These are phyloP conservation scores for Incumbomyces lentus DNA, from an alignment of 2,329 filamentous ascomycete species.

Conservation along the genomic window DNA sequence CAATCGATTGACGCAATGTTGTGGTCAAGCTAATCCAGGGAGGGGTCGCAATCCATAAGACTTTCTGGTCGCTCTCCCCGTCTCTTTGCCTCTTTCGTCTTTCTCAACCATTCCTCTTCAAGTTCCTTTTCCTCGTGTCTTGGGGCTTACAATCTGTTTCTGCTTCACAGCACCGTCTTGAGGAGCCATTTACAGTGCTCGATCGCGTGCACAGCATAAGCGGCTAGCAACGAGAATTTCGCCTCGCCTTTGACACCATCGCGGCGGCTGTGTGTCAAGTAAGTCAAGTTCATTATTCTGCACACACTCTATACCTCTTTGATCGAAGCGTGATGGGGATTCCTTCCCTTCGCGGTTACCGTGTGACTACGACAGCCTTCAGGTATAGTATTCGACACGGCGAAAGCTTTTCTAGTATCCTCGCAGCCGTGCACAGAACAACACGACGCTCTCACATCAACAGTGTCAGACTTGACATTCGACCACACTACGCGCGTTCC, in stretches of 20 bases:
- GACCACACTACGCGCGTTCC: no score
- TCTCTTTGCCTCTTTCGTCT: slow-evolving; percentile 6
- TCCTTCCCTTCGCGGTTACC: slow-evolving; percentile 2
- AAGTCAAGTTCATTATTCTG: slow-evolving; percentile 1
- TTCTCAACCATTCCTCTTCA: slow-evolving; percentile 2
- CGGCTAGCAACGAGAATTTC: neutral
- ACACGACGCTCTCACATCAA: neutral
- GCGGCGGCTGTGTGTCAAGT: neutral
- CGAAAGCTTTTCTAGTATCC: no score
- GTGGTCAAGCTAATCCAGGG: neutral
- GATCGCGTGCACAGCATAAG: neutral
- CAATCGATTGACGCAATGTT: neutral
- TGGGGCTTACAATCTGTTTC: neutral
- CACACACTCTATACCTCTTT: slow-evolving; percentile 2
- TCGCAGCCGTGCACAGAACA: no score
- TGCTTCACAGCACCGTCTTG: neutral
- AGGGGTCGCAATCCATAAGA: no score
- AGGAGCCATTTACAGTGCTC: neutral
- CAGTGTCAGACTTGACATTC: no score
- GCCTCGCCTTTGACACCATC: neutral
- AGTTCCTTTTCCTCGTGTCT: slow-evolving; percentile 2
- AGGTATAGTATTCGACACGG: no score
- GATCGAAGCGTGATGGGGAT: slow-evolving; percentile 5
- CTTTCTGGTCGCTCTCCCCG: slow-evolving; percentile 1
- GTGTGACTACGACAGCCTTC: neutral